Evolutionary conservation across 768 basidiomycete species (phyloP), one percentile per base, ranked within the genome.

Genomic region (Panaeolus cyanescens): DNA sequence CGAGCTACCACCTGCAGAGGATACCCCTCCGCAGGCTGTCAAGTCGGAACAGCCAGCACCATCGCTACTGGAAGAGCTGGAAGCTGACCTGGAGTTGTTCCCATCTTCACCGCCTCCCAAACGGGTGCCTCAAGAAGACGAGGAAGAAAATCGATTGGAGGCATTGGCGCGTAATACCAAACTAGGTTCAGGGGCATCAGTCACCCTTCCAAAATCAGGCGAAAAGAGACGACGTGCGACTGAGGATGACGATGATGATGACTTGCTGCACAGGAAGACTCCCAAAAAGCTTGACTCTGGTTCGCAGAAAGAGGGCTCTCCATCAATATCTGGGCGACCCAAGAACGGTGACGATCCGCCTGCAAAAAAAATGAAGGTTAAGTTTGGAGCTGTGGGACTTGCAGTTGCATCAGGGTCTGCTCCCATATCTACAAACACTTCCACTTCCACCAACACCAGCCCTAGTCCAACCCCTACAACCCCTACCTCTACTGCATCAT

Each of bases 181-280:
- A 50, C 63, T 74, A 32, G 77, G 78, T 53, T 73, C 80, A n/a
- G n/a, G n/a, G n/a, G n/a, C n/a, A n/a, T 32, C 75, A 77, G 54
- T 77, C 81, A 15, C 72, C 77, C 39, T 69, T 75, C 20, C 76
- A 77, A 37, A 72, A 66, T 68, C 73, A 17, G 68, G 85, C 22
- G 89, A 89, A 70, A 93, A 93, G 73, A 83, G 92, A 62, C 80
- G 87, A 69, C 77, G 92, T 68, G 84, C 83, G 32, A 87, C 86
- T 4, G 91, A 91, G 17, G 91, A 90, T 15, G 90, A 92, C 37
- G 90, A 91, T 40, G 88, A 87, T 59, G 83, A 92, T 59, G 86
- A 86, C 68, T 71, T 83, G 66, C 72, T 92, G 54, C 86, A 83
- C 57, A 83, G 85, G 54, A 91, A 87, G 69, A 68, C 80, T 66